Percentiles rank a stretch among this genome's conserved stretches.
These are phyloP conservation scores for Nephelium lappaceum DNA, from an alignment of 345 rosid species.

Conservation along the genomic window DNA sequence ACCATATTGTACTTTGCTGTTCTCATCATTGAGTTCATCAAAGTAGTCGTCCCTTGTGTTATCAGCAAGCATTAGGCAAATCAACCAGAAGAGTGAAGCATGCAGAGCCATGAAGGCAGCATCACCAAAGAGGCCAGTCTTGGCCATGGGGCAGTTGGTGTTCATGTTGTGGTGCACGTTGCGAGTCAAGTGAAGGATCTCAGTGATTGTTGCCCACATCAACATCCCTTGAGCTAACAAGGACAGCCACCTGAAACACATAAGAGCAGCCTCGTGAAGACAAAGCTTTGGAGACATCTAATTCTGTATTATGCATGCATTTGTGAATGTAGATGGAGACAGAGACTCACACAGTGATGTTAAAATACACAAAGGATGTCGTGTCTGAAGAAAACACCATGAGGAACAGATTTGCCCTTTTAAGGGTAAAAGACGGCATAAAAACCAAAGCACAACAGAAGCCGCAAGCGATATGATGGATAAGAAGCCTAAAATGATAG, in stretches of 20 bases:
- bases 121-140: conserved; percentile 36
- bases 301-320: neutral
- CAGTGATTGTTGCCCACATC: conserved; percentile 31
- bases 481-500: conserved; percentile 27
- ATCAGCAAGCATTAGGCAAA: conserved; percentile 33
- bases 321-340: neutral
- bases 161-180: conserved; percentile 21
- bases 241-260: conserved; percentile 19
- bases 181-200: conserved; percentile 27
- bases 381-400: conserved; percentile 22
- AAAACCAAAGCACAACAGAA: conserved; percentile 19
- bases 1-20: conserved; percentile 16
- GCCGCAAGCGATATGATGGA: conserved; percentile 24
- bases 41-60: conserved; percentile 32
- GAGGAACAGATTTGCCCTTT: conserved; percentile 30
- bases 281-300: neutral
- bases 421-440: conserved; percentile 30
- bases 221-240: conserved; percentile 27
- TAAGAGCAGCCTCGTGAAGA: neutral
- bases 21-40: conserved; percentile 11
- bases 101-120: conserved; percentile 34
- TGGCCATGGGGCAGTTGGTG: conserved; percentile 31
- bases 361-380: conserved; percentile 29
- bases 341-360: conserved; percentile 25
- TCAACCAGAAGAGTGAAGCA: conserved; percentile 42